Conservation (phyloP, 2,329 filamentous ascomycete species). For the Septoria petroselini region DNA sequence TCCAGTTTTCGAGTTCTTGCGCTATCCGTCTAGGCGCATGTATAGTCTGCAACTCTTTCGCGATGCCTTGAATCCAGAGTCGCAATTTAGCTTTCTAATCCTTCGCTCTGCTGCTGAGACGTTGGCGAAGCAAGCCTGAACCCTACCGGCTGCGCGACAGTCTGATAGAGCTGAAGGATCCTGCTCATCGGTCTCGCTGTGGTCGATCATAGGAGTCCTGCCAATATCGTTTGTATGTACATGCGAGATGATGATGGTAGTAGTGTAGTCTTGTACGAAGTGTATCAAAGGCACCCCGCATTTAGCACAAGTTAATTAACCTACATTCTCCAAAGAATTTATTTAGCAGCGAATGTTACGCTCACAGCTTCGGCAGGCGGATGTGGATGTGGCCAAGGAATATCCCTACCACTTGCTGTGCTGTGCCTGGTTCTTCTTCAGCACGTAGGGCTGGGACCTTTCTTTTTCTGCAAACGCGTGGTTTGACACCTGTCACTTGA, state of each 20-base stretch:
- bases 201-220: background rate
- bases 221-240: no score
- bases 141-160: background rate
- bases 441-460: background rate
- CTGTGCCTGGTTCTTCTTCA: background rate
- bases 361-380: background rate
- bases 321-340: background rate
- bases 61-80: conserved; percentile 3
- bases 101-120: background rate
- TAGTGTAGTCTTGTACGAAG: no score
- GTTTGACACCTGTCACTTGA: no score
- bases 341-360: background rate
- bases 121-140: background rate
- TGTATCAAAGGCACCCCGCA: background rate
- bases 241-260: background rate
- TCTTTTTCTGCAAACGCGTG: no score
- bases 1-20: conserved; percentile 14
- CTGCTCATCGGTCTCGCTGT: background rate
- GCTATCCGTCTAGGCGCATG: no score
- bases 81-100: background rate
- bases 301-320: background rate
- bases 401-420: background rate
- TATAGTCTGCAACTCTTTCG: no score
- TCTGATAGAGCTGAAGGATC: no score
- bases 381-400: background rate